These are phyloP conservation scores for Gelatoporia subvermispora DNA, from an alignment of 768 basidiomycete genomes.

Conservation along the genomic window DNA sequence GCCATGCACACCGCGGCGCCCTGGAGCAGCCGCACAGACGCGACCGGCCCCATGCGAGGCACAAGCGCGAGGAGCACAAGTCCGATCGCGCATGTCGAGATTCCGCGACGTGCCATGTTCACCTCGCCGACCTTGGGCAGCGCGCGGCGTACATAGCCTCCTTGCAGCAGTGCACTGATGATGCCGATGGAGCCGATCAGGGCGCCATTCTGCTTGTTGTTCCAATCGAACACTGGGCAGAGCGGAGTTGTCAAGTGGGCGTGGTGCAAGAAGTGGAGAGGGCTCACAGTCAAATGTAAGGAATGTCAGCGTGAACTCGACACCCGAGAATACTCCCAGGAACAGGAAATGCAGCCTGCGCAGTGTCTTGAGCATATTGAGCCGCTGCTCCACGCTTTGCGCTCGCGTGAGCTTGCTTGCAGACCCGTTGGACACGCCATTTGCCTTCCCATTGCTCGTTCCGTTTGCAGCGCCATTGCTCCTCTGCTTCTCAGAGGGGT, in stretches of 20 bases:
- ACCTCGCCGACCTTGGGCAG: slow-evolving; percentile 74
- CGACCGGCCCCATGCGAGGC: slow-evolving; percentile 37
- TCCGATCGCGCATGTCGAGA: slow-evolving; percentile 64
- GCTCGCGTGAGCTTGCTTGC: slow-evolving; percentile 6
- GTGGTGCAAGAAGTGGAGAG: neutral
- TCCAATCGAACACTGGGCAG: slow-evolving; percentile 76
- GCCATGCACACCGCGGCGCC: slow-evolving; percentile 81
- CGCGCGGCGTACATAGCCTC: slow-evolving; percentile 86
- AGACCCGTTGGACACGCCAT: slow-evolving; percentile 3
- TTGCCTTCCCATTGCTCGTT: slow-evolving; percentile 13
- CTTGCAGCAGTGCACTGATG: slow-evolving; percentile 85
- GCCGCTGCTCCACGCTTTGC: slow-evolving; percentile 39
- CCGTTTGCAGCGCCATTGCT: slow-evolving; percentile 23
- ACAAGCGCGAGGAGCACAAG: slow-evolving; percentile 70
- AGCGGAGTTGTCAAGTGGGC: neutral
- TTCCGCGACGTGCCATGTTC: slow-evolving; percentile 78
- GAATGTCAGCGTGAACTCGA: slow-evolving; percentile 96
- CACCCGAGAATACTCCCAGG: slow-evolving; percentile 86
- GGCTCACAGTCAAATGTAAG: slow-evolving; percentile 76
- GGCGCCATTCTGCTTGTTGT: slow-evolving; percentile 81
- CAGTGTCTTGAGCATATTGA: slow-evolving; percentile 52
- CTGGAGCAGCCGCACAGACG: slow-evolving; percentile 53
- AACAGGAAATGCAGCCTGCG: slow-evolving; percentile 79
- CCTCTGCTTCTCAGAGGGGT: slow-evolving; percentile 10
- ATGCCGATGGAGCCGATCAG: slow-evolving; percentile 87